Base-by-base conservation (phyloP, 2,329 filamentous ascomycete species). In the Remersonia thermophila region DNA sequence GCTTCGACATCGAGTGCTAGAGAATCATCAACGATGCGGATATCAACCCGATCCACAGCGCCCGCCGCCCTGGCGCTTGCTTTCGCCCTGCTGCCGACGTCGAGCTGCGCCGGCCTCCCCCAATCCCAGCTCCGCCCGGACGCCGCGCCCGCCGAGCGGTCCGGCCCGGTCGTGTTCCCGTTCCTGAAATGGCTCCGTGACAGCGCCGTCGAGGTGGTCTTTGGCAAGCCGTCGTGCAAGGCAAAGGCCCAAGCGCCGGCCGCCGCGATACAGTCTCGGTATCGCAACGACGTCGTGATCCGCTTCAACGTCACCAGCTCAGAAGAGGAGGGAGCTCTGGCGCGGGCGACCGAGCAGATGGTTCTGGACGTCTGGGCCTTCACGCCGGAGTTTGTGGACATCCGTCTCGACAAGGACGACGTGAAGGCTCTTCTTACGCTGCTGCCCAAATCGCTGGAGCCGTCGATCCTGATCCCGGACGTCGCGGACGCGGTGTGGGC, bases 361-460 rank as follows among this genome's bases (percentile, higher is more conserved):
- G 80, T 91, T 49, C 66, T 96, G 29, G 91, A 98, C 53, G 73
- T 96, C 2, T 98, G 91, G 91, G 80, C 83, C 15, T 85, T 83
- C 47, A 82, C 79, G 5, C 66, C 77, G 13, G 72, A 83, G 41
- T 91, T 81, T 66, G 83, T 91, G 17, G 91, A 98, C 55, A 78
- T 96, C 36, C 71, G 84, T 29, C 59, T 96, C 33, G 72, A 79
- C 36, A 76, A 81, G 53, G 75, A 84, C 48, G 77, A 84, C 46
- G 74, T 94, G 9, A 71, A 77, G n/a, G 76, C 83, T 12, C 66
- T 96, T 20, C 69, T 94, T 16, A 77, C 76, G 18, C 69, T 93
- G 17, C 69, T 98, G 5, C 89, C 91, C 8, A 51, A 64, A 9
- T 81, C 82, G 6, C 66, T 96, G 18, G 77, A 80, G 41, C 67